Base-by-base conservation (phyloP, 208 protist species). In the Acanthamoeba lenticulata region DNA sequence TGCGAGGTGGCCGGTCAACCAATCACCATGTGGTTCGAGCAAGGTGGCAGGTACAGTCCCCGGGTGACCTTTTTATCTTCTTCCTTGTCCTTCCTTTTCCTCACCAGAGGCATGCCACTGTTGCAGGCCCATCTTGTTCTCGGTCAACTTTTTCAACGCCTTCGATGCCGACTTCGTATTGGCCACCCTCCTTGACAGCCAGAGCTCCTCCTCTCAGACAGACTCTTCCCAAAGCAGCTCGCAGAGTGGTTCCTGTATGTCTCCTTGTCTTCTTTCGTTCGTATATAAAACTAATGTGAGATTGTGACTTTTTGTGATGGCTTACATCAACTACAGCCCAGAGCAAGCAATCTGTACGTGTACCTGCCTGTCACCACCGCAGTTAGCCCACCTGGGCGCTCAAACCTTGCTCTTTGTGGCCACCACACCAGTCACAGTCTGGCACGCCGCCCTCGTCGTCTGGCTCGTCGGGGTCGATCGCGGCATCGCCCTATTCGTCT, bases 111-210 rank as follows among this genome's bases (percentile, higher is more conserved):
- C 11, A 27, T 69, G 5, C 21, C 60, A 27, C 5, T 69, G 5
- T 9, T 36, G 6, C 62, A 72, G 62, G 38, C 74, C 74, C 7
- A 85, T 85, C 38, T 38, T 85, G 74, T 85, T 85, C 74, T 57
- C 74, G 24, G 74, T 85, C 19, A 85, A 85, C 74, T 45, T 85
- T 17, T 85, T 85, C 74, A 85, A 85, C 21, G 38, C 42, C 2
- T 85, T 85, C 21, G 74, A 85, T 21, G 74, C 49, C 2, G 74
- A 85, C 74, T 85, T 85, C 21, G 74, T 85, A 19, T n/a, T 85
- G 44, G 74, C 74, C 21, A 85, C 74, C 6, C 74, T 85, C n/a
- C 27, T 85, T 1, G 74, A 85, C n/a, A 38, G 74, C 19, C 44
- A 45, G 38, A 21, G 44, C 21, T 85, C 74, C 42, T 85, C 74